A percentile compares a stretch with the other conserved stretches of the same genome.
phyloP scores from a whole-genome alignment of 495 filamentous ascomycete genomes.

The Hypomontagnella submonticulosa region DNA sequence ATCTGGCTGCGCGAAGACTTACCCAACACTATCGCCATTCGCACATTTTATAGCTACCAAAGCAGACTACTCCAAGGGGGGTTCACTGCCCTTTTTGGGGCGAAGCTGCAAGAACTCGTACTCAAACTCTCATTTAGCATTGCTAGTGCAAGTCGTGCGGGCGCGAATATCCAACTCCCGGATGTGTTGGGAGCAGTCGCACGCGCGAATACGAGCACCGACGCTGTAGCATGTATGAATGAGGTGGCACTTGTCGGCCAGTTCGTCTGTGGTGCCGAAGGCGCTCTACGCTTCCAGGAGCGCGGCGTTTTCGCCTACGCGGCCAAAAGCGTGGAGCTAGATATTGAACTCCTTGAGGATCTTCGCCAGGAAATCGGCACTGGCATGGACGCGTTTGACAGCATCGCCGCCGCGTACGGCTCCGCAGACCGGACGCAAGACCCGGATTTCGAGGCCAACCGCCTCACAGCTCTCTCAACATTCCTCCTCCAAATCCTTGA shows the following conservation, averaged over 20 bases:
- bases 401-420: slow-evolving; percentile 47
- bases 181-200: slow-evolving; percentile 62
- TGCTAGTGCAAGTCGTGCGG: slow-evolving; percentile 49
- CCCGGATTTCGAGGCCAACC: slow-evolving; percentile 38
- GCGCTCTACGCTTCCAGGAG: slow-evolving; percentile 56
- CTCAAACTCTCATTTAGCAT: slow-evolving; percentile 62
- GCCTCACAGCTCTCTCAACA: slow-evolving; percentile 53
- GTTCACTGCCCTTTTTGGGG: slow-evolving; percentile 60
- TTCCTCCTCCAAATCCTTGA: slow-evolving; percentile 63
- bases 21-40: slow-evolving; percentile 59
- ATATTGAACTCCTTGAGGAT: slow-evolving; percentile 61
- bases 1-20: slow-evolving; percentile 59
- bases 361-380: slow-evolving; percentile 61
- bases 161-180: slow-evolving; percentile 52
- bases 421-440: slow-evolving; percentile 34
- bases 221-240: slow-evolving; percentile 54
- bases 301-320: slow-evolving; percentile 61
- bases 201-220: slow-evolving; percentile 57
- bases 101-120: slow-evolving; percentile 61
- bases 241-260: slow-evolving; percentile 62
- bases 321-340: slow-evolving; percentile 57
- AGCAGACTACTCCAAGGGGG: slow-evolving; percentile 62
- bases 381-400: slow-evolving; percentile 63
- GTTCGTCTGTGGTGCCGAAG: slow-evolving; percentile 55
- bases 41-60: slow-evolving; percentile 64